Conservation (phyloP, 2,329 filamentous ascomycete species). For the Penicillium sp. region DNA sequence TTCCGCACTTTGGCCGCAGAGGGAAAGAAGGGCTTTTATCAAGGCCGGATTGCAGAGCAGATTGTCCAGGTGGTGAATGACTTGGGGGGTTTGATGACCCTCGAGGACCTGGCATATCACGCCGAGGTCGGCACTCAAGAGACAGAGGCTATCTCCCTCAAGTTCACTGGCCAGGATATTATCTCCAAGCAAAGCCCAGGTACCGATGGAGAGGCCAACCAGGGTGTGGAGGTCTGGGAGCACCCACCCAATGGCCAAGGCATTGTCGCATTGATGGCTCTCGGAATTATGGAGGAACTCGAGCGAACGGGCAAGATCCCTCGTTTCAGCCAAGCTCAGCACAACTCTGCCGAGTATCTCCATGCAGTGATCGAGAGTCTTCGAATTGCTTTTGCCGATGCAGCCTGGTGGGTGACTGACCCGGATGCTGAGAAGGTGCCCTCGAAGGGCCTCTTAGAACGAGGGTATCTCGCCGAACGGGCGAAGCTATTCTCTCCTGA, state of each 20-base stretch:
- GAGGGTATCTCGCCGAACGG: slow-evolving; percentile 75
- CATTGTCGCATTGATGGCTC: slow-evolving; percentile 90
- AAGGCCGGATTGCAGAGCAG: slow-evolving; percentile 79
- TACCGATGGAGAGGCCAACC: slow-evolving; percentile 41
- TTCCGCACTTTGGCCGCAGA: slow-evolving; percentile 79
- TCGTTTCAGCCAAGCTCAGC: slow-evolving; percentile 68
- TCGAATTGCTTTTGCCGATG: slow-evolving; percentile 88
- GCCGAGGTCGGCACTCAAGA: slow-evolving; percentile 74
- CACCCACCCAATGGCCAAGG: slow-evolving; percentile 97
- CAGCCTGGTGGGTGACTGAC: slow-evolving; percentile 87
- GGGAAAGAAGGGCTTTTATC: slow-evolving; percentile 91
- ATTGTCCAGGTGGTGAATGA: slow-evolving; percentile 78
- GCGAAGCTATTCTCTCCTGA: slow-evolving; percentile 65
- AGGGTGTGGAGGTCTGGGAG: slow-evolving; percentile 83
- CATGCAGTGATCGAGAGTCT: slow-evolving; percentile 89
- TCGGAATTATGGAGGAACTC: slow-evolving; percentile 88
- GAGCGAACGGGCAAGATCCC: slow-evolving; percentile 77
- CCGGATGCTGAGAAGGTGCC: slow-evolving; percentile 72
- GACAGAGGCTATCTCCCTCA: slow-evolving; percentile 83
- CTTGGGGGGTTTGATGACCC: slow-evolving; percentile 76
- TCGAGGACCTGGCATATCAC: slow-evolving; percentile 82
- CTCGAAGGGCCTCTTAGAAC: slow-evolving; percentile 70
- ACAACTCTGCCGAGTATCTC: slow-evolving; percentile 81
- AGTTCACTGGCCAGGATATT: slow-evolving; percentile 68
- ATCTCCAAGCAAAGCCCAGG: slow-evolving; percentile 28